Conservation (phyloP, 2,329 filamentous ascomycete genomes). For the Fusarium longipes region DNA sequence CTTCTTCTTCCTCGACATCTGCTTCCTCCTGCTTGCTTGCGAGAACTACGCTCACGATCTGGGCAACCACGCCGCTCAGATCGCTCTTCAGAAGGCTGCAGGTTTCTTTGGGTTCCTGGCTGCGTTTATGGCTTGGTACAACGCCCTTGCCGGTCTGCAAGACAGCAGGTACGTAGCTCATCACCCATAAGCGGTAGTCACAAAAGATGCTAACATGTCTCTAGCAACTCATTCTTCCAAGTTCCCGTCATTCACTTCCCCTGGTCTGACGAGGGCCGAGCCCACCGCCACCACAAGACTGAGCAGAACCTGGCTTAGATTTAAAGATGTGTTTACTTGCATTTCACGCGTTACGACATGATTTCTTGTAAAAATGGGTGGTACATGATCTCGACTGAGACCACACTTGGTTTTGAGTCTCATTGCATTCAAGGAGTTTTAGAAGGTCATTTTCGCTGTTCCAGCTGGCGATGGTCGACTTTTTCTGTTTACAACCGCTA, state of each 20-base stretch:
- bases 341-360: constrained; percentile 39
- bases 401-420: neutral
- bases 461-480: constrained; percentile 10
- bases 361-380: constrained; percentile 27
- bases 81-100: constrained; percentile 72
- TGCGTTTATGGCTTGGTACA: constrained; percentile 88
- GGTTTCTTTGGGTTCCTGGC: constrained; percentile 84
- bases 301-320: constrained; percentile 44
- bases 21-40: constrained; percentile 78
- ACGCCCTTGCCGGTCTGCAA: constrained; percentile 83
- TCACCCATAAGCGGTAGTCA: neutral
- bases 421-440: constrained; percentile 23
- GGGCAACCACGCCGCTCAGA: constrained; percentile 58
- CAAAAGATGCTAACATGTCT: constrained; percentile 49
- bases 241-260: constrained; percentile 94
- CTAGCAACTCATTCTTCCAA: constrained; percentile 87
- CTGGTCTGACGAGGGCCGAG: constrained; percentile 83
- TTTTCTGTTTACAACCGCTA: constrained; percentile 5
- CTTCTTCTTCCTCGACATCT: constrained; percentile 80
- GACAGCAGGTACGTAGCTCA: constrained; percentile 69
- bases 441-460: constrained; percentile 11
- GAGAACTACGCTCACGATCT: constrained; percentile 68
- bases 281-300: constrained; percentile 62
- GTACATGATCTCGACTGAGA: neutral
- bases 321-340: constrained; percentile 13